phyloP scores from a whole-genome alignment of 164 flowering plant species.

The Vitis amurensis region DNA sequence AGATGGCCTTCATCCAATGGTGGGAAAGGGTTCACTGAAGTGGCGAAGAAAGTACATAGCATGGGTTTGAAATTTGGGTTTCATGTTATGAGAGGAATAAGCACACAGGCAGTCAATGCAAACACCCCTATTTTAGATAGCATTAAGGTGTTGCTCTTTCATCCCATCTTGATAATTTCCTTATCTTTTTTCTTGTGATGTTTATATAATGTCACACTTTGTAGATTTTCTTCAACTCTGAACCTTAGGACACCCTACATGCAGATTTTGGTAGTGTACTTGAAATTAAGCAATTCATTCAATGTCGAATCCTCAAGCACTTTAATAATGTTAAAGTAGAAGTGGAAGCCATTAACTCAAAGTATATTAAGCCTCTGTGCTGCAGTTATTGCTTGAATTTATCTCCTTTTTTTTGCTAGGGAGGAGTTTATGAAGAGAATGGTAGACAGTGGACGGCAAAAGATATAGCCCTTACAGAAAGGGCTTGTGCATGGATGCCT shows the following conservation, averaged over 20 bases:
- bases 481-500: conserved; percentile 84
- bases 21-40: conserved; percentile 79
- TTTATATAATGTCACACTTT: too few species aligned
- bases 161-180: neutral
- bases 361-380: neutral
- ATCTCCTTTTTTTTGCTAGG: conserved; percentile 37
- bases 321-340: too few species aligned
- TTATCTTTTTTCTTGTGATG: neutral
- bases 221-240: too few species aligned
- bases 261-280: too few species aligned
- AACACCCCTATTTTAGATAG: conserved; percentile 79
- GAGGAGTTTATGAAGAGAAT: conserved; percentile 56
- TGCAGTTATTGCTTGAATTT: neutral
- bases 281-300: too few species aligned
- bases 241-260: too few species aligned
- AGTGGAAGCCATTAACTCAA: too few species aligned
- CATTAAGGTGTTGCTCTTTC: conserved; percentile 39
- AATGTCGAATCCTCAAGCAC: too few species aligned
- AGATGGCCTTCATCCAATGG: conserved; percentile 86
- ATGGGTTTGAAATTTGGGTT: conserved; percentile 95
- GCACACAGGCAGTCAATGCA: conserved; percentile 86
- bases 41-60: conserved; percentile 70
- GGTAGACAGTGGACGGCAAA: conserved; percentile 67
- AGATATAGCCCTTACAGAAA: conserved; percentile 69
- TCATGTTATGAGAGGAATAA: conserved; percentile 97